A percentile compares a stretch with the other conserved stretches of the same genome.
These are phyloP conservation scores for Phytophthora meadii DNA, from an alignment of 352 stramenopile genomes.

Conservation along the genomic window DNA sequence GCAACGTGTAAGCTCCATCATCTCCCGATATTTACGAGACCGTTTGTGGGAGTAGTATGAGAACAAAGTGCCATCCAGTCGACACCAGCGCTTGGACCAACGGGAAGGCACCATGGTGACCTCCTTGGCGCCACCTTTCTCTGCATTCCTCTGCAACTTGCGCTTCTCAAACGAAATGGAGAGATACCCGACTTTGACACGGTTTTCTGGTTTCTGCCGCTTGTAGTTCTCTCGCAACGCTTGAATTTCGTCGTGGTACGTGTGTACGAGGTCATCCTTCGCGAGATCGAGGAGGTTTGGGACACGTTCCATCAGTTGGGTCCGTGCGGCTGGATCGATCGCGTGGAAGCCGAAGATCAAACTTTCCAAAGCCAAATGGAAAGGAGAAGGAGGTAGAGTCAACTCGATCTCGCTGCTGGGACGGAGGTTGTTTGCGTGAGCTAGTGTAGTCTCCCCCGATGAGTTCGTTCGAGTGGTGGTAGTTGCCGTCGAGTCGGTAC, in stretches of 20 bases:
- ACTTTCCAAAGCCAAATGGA: slow-evolving; percentile 70
- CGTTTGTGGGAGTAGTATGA: slow-evolving; percentile 87
- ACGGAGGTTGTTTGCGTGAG: slow-evolving; percentile 13
- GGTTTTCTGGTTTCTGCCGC: slow-evolving; percentile 76
- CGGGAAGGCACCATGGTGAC: slow-evolving; percentile 63
- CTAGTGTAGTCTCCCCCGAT: slow-evolving; percentile 16
- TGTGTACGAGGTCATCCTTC: slow-evolving; percentile 82
- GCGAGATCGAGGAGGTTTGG: slow-evolving; percentile 74
- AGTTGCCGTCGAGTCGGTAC: slow-evolving; percentile 15
- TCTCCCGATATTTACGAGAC: slow-evolving; percentile 71
- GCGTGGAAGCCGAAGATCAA: slow-evolving; percentile 83
- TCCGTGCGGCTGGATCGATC: slow-evolving; percentile 56
- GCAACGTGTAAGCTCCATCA: slow-evolving; percentile 79
- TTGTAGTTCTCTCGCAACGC: slow-evolving; percentile 88
- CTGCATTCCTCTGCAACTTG: slow-evolving; percentile 52
- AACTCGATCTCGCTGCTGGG: slow-evolving; percentile 29
- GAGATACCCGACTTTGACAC: slow-evolving; percentile 83
- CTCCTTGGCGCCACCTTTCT: slow-evolving; percentile 62
- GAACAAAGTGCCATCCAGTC: slow-evolving; percentile 76
- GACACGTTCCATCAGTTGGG: slow-evolving; percentile 73
- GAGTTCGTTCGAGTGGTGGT: slow-evolving; percentile 17
- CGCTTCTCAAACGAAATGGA: slow-evolving; percentile 80
- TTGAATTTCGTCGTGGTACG: slow-evolving; percentile 87
- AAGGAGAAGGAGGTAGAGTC: slow-evolving; percentile 49
- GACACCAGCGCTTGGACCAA: slow-evolving; percentile 88